Evolutionary conservation across 345 rosid species (phyloP).

Genomic region (Lepidium didymum): DNA sequence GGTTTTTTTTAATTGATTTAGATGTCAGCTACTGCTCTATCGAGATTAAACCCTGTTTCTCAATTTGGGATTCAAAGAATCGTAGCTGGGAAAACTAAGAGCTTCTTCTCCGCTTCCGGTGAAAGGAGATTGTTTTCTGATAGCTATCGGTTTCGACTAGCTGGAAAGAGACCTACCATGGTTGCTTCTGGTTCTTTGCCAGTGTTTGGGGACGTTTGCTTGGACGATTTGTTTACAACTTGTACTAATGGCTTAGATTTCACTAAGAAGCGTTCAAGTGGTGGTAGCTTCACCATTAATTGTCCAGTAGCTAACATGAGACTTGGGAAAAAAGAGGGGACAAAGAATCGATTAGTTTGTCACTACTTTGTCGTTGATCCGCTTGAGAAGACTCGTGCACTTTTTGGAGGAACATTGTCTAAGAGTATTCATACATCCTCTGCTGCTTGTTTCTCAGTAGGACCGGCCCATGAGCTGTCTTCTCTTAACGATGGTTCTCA

Average conservation of each 20-base stretch:
- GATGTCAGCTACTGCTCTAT: slow-evolving; percentile 52
- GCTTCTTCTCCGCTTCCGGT: slow-evolving; percentile 2
- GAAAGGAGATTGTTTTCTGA: slow-evolving; percentile 23
- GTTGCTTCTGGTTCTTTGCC: slow-evolving; percentile 67
- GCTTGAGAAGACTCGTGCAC: slow-evolving; percentile 17
- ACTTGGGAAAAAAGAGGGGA: slow-evolving; percentile 33
- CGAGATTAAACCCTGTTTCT: slow-evolving; percentile 38
- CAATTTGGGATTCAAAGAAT: slow-evolving; percentile 38
- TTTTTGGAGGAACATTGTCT: slow-evolving; percentile 26
- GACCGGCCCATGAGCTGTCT: slow-evolving; percentile 52
- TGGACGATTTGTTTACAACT: slow-evolving; percentile 51
- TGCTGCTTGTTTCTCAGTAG: slow-evolving; percentile 33
- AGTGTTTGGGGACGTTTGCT: slow-evolving; percentile 53
- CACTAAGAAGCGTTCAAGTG: slow-evolving; percentile 34
- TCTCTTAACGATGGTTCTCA: slow-evolving; percentile 47
- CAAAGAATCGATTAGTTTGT: slow-evolving; percentile 35
- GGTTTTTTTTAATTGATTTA: slow-evolving; percentile 3
- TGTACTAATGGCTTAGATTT: slow-evolving; percentile 51
- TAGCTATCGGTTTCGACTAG: slow-evolving; percentile 10
- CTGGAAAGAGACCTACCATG: slow-evolving; percentile 38
- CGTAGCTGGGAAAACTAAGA: slow-evolving; percentile 13
- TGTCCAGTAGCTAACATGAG: slow-evolving; percentile 43
- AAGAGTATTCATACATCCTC: slow-evolving; percentile 40
- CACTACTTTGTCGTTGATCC: slow-evolving; percentile 35
- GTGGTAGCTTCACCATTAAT: slow-evolving; percentile 39